Evolutionary conservation across 1,284 basidiomycete species (phyloP), one percentile per base, ranked within the genome.

Genomic region (Cryptococcus sp.): DNA sequence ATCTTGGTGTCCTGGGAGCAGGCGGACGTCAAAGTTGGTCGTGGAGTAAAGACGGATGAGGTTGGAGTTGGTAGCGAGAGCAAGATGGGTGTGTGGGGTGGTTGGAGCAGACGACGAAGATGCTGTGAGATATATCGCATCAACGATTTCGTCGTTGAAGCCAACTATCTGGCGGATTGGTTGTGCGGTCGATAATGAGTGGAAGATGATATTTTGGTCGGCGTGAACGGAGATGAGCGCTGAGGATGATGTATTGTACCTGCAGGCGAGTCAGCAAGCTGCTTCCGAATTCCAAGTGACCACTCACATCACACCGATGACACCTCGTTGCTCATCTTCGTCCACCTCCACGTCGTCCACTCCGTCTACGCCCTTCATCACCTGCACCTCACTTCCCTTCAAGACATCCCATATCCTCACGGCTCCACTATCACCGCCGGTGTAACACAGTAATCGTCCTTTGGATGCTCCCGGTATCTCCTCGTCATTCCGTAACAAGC

Each of bases 91-190:
- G 52, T 71, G 65, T 23, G 62, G 50, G 42, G 66, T 55, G 51
- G 69, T 54, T 3, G 72, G 64, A 50, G 75, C 63, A 47, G 67
- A 59, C 54, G 70, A 64, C 1, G 71, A 63, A 49, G 74, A 59
- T 51, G 74, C 54, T 27, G 86, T 86, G 58, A 99, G 82, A 79
- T 91, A 91, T 20, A 84, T 82, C 10, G 86, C 85, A 70, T 98
- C 95, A 51, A 98, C 90, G 66, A 99, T 93, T 77, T 99, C 94
- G 78, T 99, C 96, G 77, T 99, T 98, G 83, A 90, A 99, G 0
- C 96, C 96, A 62, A 99, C 87, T 61, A 99, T 80, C 69, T 97
- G 94, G n/a, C 88, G 86, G n/a, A 84, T 81, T 30, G 90, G 78
- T 11, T 82, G 79, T 47, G 84, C 83, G 0, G 85, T 83, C 7